Evolutionary conservation across 805 yeast genomes (phyloP), one percentile per base, ranked within the genome.

Genomic region (Phaffomyces opuntiae): DNA sequence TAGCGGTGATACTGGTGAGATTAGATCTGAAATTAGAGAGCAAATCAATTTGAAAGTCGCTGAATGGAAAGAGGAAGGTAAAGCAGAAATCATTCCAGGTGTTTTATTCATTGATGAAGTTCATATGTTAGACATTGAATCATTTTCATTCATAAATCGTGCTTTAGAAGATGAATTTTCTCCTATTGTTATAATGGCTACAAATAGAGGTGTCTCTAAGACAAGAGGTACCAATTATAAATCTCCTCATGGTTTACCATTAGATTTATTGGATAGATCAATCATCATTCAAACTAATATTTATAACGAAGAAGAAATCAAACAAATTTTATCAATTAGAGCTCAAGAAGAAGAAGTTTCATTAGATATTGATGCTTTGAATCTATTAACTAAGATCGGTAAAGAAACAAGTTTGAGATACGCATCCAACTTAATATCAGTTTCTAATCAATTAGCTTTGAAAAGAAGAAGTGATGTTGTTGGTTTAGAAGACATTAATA

Each of bases 51-150:
- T 90, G 38, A 90, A 93, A 69, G 96, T 93, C 44, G 95, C 95
- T 19, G 97, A 93, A 68, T 93, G 97, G 96, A 88, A 86, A 60
- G 98, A 93, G 69, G 98, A 93, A 73, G 98, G 99, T 49, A 93
- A 93, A 66, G 99, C 99, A 11, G 95, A 91, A 64, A 88, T 93
- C 53, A 88, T 88, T 37, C 98, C 99, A 13, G 99, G 99, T 57
- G 99, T 93, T 16, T 72, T 93, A 56, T 93, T 93, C 66, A 89
- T 93, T 56, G 99, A 93, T 67, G 99, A 93, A 70, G 97, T 90
- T 42, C 96, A 93, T 68, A 93, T 93, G 98, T 79, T 93, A 53
- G 99, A 93, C 66, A 84, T 93, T 58, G 99, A 93, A 67, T 83
- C 96, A 59, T 93, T 93, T 63, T 86, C 98, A 16, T 93, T 87